Evolutionary conservation across 805 yeast species (phyloP).

Genomic region (Teunomyces funiuensis): DNA sequence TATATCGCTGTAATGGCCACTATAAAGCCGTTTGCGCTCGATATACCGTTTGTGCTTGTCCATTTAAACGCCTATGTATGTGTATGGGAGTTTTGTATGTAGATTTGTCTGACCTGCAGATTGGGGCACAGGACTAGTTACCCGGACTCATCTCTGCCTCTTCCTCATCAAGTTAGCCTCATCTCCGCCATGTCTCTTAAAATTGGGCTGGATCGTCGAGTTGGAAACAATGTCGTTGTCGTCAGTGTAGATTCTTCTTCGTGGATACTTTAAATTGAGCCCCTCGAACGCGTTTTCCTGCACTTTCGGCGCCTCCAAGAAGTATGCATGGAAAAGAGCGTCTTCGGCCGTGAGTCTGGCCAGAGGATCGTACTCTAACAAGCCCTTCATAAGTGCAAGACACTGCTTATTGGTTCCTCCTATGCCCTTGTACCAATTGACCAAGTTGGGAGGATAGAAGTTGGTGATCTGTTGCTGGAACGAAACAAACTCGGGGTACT

Average conservation of each 20-base stretch:
- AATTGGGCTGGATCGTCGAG: constrained; percentile 19
- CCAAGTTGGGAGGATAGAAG: constrained; percentile 65
- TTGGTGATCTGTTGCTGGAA: constrained; percentile 53
- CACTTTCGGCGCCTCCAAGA: constrained; percentile 67
- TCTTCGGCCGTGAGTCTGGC: constrained; percentile 74
- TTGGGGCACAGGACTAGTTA: neutral
- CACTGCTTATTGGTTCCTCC: constrained; percentile 76
- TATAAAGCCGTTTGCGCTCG: constrained; percentile 23
- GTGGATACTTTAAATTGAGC: constrained; percentile 72
- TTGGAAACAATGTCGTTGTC: constrained; percentile 69
- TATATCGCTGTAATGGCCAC: constrained; percentile 37
- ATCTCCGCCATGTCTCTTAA: constrained; percentile 27
- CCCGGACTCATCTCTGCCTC: constrained; percentile 21
- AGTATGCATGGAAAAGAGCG: constrained; percentile 77
- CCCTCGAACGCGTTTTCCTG: constrained; percentile 79
- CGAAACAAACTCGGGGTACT: constrained; percentile 75
- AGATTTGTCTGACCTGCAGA: neutral
- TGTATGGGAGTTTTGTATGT: neutral
- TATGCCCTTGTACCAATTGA: constrained; percentile 82
- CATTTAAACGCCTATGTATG: constrained; percentile 4
- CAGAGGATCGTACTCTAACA: constrained; percentile 83
- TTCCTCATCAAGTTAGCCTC: constrained; percentile 19
- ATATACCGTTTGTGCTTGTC: constrained; percentile 13
- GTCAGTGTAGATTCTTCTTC: constrained; percentile 81
- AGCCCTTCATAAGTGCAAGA: constrained; percentile 56